Conservation (phyloP, 495 filamentous ascomycete genomes). For the Aspergillus taichungensis region DNA sequence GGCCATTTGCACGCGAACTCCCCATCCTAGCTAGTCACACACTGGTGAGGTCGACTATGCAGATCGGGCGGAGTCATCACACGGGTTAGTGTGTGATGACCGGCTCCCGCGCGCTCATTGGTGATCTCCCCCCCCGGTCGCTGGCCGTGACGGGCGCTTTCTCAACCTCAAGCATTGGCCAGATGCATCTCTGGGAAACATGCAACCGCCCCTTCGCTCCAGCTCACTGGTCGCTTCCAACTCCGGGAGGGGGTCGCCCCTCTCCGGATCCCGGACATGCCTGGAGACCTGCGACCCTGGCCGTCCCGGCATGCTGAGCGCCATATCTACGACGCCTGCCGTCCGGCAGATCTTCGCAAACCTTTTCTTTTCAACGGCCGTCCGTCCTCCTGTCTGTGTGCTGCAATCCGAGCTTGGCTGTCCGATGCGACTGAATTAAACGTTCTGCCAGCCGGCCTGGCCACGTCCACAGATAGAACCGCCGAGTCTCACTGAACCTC, state of each 20-base stretch:
- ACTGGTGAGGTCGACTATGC: slow-evolving; percentile 15
- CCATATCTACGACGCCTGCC: slow-evolving; percentile 10
- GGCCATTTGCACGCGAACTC: background rate
- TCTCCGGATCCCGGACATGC: slow-evolving; percentile 21
- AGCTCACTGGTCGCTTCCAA: slow-evolving; percentile 19
- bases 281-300: slow-evolving; percentile 11
- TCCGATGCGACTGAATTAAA: slow-evolving; percentile 26
- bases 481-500: background rate
- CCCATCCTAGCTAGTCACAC: background rate
- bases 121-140: slow-evolving; percentile 14
- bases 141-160: slow-evolving; percentile 30
- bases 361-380: slow-evolving; percentile 4
- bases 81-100: slow-evolving; percentile 37
- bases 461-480: slow-evolving; percentile 5
- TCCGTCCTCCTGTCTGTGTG: slow-evolving; percentile 15
- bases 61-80: slow-evolving; percentile 30
- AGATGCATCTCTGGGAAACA: slow-evolving; percentile 31
- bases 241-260: slow-evolving; percentile 14
- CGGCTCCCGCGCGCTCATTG: slow-evolving; percentile 25
- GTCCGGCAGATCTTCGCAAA: slow-evolving; percentile 9
- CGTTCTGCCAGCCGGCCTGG: slow-evolving; percentile 37
- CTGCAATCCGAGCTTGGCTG: slow-evolving; percentile 5
- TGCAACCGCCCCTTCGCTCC: slow-evolving; percentile 11
- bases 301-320: slow-evolving; percentile 6
- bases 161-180: slow-evolving; percentile 31